Evolutionary conservation across 768 basidiomycete species (phyloP).

Genomic region (Amanita rubescens): DNA sequence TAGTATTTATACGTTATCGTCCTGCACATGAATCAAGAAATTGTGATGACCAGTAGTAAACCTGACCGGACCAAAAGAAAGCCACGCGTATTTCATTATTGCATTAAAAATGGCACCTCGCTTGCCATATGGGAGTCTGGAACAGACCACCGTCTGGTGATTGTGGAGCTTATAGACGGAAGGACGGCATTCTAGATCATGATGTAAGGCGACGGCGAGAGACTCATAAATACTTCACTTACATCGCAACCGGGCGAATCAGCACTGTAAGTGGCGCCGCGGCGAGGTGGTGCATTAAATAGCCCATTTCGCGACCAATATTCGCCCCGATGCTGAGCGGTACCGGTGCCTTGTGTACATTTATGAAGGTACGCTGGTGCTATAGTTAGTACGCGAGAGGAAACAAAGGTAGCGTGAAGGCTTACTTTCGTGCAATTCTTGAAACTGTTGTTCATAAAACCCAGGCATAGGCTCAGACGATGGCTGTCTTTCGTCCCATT

Average conservation of each 20-base stretch:
- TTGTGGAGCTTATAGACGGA: slow-evolving; percentile 5
- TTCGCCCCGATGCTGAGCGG: not conserved
- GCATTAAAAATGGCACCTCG: slow-evolving; percentile 4
- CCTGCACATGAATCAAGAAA: slow-evolving; percentile 1
- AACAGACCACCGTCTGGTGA: slow-evolving; percentile 6
- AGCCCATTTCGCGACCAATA: slow-evolving; percentile 3
- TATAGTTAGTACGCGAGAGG: not conserved
- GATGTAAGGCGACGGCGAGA: not conserved
- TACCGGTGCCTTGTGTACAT: not conserved
- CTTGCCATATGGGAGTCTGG: not conserved
- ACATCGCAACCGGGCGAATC: slow-evolving; percentile 5
- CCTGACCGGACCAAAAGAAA: not conserved
- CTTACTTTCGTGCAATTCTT: not conserved
- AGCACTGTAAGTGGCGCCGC: not conserved
- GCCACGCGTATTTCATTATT: not conserved
- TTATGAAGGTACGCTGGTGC: slow-evolving; percentile 1
- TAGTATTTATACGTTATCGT: not conserved
- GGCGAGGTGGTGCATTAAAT: not conserved
- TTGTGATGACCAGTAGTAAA: not conserved
- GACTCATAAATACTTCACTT: not conserved
- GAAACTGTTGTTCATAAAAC: not conserved
- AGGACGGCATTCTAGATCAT: not conserved
- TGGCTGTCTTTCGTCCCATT: not conserved
- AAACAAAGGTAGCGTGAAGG: not conserved
- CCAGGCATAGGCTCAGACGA: not conserved